Conservation (phyloP, 208 protist species). For the Trypanosoma lewisi region DNA sequence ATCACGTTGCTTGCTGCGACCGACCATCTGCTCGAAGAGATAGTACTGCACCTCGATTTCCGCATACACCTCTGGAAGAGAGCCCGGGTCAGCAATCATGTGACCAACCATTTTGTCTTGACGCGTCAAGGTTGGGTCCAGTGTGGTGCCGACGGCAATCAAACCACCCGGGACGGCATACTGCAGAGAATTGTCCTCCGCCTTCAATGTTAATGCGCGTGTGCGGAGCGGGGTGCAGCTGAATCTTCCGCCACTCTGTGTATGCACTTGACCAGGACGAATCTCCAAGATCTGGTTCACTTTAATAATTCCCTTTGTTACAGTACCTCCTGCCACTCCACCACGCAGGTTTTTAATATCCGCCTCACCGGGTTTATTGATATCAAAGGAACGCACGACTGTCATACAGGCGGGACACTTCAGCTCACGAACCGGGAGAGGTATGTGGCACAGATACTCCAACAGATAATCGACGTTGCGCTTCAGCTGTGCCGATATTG, state of each 20-base stretch:
- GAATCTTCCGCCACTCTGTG: conserved; percentile 78
- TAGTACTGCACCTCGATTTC: conserved; percentile 98
- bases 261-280: conserved; percentile 94
- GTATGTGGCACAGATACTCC: conserved; percentile 98
- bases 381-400: conserved; percentile 99
- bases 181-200: conserved; percentile 98
- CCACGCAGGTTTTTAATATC: conserved; percentile 95
- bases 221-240: conserved; percentile 96
- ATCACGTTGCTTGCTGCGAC: conserved; percentile 71
- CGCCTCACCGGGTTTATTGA: conserved; percentile 98
- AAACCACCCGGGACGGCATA: conserved; percentile 99
- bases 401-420: conserved; percentile 93
- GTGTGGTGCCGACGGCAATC: conserved; percentile 99
- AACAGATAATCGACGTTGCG: conserved; percentile 99
- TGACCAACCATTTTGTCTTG: conserved; percentile 98
- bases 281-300: conserved; percentile 99
- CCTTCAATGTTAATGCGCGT: conserved; percentile 93
- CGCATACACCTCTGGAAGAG: conserved; percentile 96
- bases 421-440: conserved; percentile 96
- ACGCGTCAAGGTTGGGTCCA: conserved; percentile 99
- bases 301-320: conserved; percentile 96
- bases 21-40: conserved; percentile 96
- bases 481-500: conserved; percentile 98
- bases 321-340: conserved; percentile 98
- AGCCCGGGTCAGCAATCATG: conserved; percentile 81